A percentile compares a stretch with the other conserved stretches of the same genome.
Conservation (phyloP, 2,329 filamentous ascomycete species). For the Aspergillus aculeatus region DNA sequence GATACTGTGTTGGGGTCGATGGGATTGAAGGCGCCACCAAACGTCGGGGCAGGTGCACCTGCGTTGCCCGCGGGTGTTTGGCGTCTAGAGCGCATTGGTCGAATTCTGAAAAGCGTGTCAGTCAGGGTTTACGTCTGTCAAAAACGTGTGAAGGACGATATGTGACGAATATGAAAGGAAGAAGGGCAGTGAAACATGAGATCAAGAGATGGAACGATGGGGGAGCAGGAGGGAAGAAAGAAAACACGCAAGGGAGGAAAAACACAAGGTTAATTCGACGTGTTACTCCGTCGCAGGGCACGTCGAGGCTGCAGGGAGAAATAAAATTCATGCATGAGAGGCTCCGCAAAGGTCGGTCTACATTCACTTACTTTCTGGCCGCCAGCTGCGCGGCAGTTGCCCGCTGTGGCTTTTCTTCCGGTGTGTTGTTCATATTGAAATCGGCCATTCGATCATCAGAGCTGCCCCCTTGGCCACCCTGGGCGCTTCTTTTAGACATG, state of each 20-base stretch:
- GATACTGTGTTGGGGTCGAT: constrained; percentile 31
- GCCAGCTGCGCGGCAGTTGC: constrained; percentile 57
- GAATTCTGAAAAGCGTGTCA: constrained; percentile 21
- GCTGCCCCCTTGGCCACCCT: constrained; percentile 37
- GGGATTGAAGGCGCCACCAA: constrained; percentile 29
- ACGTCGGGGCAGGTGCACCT: constrained; percentile 19
- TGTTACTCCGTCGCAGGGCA: not conserved
- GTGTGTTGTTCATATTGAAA: constrained; percentile 41
- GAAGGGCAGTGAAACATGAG: not conserved
- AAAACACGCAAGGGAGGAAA: not conserved
- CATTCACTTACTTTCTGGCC: constrained; percentile 53
- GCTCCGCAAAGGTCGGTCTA: constrained; percentile 19
- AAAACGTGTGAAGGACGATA: constrained; percentile 4
- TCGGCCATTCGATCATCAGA: constrained; percentile 26
- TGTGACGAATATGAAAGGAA: not conserved
- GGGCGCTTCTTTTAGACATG: constrained; percentile 43
- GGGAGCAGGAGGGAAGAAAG: not conserved
- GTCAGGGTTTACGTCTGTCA: not conserved
- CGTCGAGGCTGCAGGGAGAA: constrained; percentile 8
- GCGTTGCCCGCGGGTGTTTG: constrained; percentile 18
- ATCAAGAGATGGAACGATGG: not conserved
- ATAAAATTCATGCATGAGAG: constrained; percentile 14
- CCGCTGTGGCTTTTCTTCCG: constrained; percentile 48
- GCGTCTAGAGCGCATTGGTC: constrained; percentile 26
- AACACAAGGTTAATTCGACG: not conserved